These are phyloP conservation scores for Adansonia digitata DNA, from an alignment of 345 rosid genomes.

Conservation along the genomic window DNA sequence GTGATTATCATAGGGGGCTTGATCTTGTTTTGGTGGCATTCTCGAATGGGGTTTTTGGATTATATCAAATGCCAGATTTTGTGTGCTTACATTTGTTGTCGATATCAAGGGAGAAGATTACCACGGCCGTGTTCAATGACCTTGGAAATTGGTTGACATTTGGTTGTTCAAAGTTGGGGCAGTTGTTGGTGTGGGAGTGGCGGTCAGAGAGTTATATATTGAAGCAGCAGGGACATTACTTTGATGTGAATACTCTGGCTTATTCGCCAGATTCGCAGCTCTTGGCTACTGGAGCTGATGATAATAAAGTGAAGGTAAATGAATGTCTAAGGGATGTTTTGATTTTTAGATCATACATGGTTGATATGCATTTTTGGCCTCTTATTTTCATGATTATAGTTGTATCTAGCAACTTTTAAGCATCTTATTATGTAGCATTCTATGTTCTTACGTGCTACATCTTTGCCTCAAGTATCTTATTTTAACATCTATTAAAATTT, in stretches of 20 bases:
- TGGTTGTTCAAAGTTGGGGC: conserved; percentile 93
- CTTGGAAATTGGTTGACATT: conserved; percentile 93
- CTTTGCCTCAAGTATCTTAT: not conserved
- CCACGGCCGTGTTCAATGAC: conserved; percentile 76
- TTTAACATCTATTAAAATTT: conserved; percentile 8
- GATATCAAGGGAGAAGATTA: conserved; percentile 81
- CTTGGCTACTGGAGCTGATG: conserved; percentile 96
- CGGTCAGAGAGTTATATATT: conserved; percentile 84
- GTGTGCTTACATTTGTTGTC: conserved; percentile 80
- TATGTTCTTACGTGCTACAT: not conserved
- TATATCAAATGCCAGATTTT: conserved; percentile 95
- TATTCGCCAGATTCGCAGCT: conserved; percentile 93
- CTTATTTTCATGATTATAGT: not conserved
- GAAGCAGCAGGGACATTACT: conserved; percentile 99
- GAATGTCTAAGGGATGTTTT: not conserved
- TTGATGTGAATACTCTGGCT: conserved; percentile 81
- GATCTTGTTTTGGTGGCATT: conserved; percentile 89
- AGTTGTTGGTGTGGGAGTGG: conserved; percentile 98
- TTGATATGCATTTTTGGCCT: not conserved
- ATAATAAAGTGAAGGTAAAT: conserved; percentile 92
- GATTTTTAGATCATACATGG: not conserved
- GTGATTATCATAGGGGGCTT: conserved; percentile 77
- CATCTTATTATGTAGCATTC: conserved; percentile 6
- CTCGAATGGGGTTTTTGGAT: conserved; percentile 84
- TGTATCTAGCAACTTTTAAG: not conserved